Percentiles rank a stretch among this genome's conserved stretches.
These are phyloP conservation scores for Volvariella volvacea DNA, from an alignment of 1,284 basidiomycete species.

Conservation along the genomic window DNA sequence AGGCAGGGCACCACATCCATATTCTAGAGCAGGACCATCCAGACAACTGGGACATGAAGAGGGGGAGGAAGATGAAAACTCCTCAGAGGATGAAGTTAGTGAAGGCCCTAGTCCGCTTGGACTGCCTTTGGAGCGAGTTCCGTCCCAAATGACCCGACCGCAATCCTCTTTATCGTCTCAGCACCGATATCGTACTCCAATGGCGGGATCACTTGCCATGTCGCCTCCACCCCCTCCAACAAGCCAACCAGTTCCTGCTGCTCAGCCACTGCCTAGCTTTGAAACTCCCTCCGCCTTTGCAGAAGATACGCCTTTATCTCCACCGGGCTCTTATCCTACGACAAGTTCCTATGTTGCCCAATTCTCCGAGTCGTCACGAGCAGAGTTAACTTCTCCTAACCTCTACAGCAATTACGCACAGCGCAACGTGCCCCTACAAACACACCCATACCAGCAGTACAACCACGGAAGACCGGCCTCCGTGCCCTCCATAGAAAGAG, in stretches of 20 bases:
- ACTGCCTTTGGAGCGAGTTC: conserved; percentile 29
- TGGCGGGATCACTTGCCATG: conserved; percentile 51
- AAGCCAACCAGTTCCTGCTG: conserved; percentile 23
- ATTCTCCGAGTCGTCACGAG: conserved; percentile 29
- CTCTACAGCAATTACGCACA: conserved; percentile 28
- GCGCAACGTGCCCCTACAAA: conserved; percentile 18
- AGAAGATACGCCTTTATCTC: conserved; percentile 29
- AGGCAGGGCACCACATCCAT: conserved; percentile 20
- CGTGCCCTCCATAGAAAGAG: conserved; percentile 52
- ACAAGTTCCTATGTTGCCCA: conserved; percentile 29
- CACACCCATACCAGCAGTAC: conserved; percentile 15
- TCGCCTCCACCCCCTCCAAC: conserved; percentile 42
- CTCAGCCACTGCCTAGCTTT: conserved; percentile 67
- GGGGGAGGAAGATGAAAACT: conserved; percentile 8
- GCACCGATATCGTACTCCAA: conserved; percentile 70
- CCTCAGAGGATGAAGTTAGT: conserved; percentile 22
- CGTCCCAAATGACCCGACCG: conserved; percentile 46
- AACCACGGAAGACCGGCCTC: conserved; percentile 34
- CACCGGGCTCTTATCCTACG: conserved; percentile 32
- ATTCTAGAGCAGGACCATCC: conserved; percentile 7
- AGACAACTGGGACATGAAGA: conserved; percentile 1
- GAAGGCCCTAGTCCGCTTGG: conserved; percentile 39
- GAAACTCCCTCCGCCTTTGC: conserved; percentile 70
- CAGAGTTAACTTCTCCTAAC: conserved; percentile 26
- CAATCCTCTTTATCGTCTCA: conserved; percentile 63